Evolutionary conservation across 768 basidiomycete species (phyloP), one percentile per base, ranked within the genome.

Genomic region (Hericium rajendrae): DNA sequence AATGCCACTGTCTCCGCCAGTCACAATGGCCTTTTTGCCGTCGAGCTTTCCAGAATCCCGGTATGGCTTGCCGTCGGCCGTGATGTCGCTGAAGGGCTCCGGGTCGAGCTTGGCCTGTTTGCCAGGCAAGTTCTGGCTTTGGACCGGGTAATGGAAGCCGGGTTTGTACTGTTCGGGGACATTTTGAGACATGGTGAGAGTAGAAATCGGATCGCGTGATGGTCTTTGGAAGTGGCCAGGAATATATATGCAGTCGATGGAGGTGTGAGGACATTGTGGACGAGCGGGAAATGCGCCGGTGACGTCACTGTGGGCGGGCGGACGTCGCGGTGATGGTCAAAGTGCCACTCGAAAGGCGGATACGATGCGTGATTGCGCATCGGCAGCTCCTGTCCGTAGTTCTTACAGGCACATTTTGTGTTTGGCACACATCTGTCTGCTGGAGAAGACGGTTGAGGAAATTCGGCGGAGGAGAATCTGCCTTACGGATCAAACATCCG

Each of bases 1-100:
- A 51, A 78, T 80, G 18, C 78, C 77, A 16, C 74, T 76, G 63
- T 80, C 79, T 22, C 72, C 76, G 38, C 79, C 79, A 1, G 78
- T 80, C 54, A 81, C 71, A 62, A 82, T 65, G 1, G 74, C 73
- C 55, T 71, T 75, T 67, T 76, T 76, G 12, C 75, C 78, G 53
- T 74, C 66, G 38, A 81, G 69, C 69, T 79, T 78, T 48, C 72
- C 74, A 0, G 74, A 69, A 15, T 73, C 60, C 65, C 74, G 74
- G 69, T 79, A 78, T 11, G 70, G 72, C 40, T 68, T 70, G 2
- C 76, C 77, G 60, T 78, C 76, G 2, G 74, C 70, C 43, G 73
- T 69, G 55, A 75, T 59, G 57, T 76, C 74, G 68, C 76, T 73
- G 59, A 73, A 56, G 8, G 72, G 71, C n/a, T 60, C 56, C 4